These are phyloP conservation scores for Globisporangium parvum DNA, from an alignment of 352 stramenopile species.

Conservation along the genomic window DNA sequence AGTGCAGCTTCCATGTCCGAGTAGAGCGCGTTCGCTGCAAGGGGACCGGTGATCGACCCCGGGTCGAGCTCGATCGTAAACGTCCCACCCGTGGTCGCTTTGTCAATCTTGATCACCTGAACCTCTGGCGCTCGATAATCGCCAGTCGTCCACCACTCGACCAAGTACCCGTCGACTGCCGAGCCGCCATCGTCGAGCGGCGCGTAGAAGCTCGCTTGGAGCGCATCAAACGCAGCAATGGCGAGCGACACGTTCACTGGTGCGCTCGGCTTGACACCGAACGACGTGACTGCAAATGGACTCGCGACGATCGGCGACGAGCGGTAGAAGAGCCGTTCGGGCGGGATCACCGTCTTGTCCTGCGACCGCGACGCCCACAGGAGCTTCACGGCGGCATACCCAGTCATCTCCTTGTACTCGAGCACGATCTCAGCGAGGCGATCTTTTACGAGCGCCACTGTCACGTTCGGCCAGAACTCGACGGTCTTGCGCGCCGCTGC, in stretches of 20 bases:
- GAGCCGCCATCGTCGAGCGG: slow-evolving; percentile 85
- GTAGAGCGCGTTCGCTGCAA: slow-evolving; percentile 47
- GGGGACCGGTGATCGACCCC: slow-evolving; percentile 39
- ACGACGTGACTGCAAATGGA: slow-evolving; percentile 54
- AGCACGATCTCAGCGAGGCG: slow-evolving; percentile 84
- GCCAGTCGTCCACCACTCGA: slow-evolving; percentile 82
- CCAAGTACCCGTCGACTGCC: slow-evolving; percentile 72
- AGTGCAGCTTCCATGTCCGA: slow-evolving; percentile 76
- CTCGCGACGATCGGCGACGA: slow-evolving; percentile 48
- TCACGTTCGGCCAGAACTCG: slow-evolving; percentile 32
- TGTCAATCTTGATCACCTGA: slow-evolving; percentile 85
- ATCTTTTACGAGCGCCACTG: slow-evolving; percentile 61
- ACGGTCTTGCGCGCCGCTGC: slow-evolving; percentile 7
- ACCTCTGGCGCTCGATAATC: slow-evolving; percentile 48
- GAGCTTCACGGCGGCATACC: slow-evolving; percentile 75
- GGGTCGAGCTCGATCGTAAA: slow-evolving; percentile 73
- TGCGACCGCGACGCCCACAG: slow-evolving; percentile 89
- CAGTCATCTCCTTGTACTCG: slow-evolving; percentile 92
- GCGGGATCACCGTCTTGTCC: slow-evolving; percentile 79
- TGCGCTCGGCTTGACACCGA: slow-evolving; percentile 47
- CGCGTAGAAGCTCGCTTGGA: slow-evolving; percentile 83
- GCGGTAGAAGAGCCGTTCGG: slow-evolving; percentile 81
- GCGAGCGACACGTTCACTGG: slow-evolving; percentile 32
- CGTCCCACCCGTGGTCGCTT: slow-evolving; percentile 61
- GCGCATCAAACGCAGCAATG: slow-evolving; percentile 41